Evolutionary conservation across 768 basidiomycete species (phyloP).

Genomic region (Russula foetens): DNA sequence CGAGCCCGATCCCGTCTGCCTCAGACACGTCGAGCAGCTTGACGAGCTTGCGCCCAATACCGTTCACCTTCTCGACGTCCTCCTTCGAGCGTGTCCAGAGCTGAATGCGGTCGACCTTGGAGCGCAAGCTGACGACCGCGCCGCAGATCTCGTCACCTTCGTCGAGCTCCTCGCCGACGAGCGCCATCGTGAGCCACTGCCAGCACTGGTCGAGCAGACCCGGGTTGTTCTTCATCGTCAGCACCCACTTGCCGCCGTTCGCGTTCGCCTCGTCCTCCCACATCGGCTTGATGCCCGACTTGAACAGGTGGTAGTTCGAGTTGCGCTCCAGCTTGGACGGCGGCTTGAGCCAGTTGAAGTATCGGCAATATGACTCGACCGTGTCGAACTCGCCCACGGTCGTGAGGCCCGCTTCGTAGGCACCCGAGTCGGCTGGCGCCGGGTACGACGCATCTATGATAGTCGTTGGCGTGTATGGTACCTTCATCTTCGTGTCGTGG

Average conservation of each 20-base stretch:
- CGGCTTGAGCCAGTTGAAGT: conserved; percentile 91
- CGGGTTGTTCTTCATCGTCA: conserved; percentile 85
- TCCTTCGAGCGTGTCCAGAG: conserved; percentile 85
- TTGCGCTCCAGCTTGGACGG: conserved; percentile 84
- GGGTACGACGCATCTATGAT: conserved; percentile 22
- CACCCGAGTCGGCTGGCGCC: conserved; percentile 51
- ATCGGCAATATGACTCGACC: conserved; percentile 83
- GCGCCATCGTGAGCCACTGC: conserved; percentile 85
- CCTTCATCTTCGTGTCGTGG: conserved; percentile 78
- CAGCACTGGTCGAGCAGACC: conserved; percentile 77
- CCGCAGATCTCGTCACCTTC: conserved; percentile 77
- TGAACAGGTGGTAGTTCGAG: conserved; percentile 94
- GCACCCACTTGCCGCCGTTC: conserved; percentile 89
- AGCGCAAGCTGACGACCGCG: conserved; percentile 79
- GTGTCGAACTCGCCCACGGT: conserved; percentile 87
- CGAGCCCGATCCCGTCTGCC: conserved; percentile 75
- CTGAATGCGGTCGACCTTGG: conserved; percentile 86
- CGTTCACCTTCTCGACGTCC: conserved; percentile 78
- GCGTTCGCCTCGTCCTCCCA: conserved; percentile 95
- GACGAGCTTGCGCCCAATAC: conserved; percentile 74
- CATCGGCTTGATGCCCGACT: conserved; percentile 91
- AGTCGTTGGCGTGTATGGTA: conserved; percentile 45
- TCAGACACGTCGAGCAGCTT: conserved; percentile 80
- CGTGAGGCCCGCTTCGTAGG: conserved; percentile 81
- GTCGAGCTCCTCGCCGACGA: conserved; percentile 69